Evolutionary conservation across 768 basidiomycete genomes (phyloP), one percentile per base, ranked within the genome.

Genomic region (Dacryopinax primogenitus): DNA sequence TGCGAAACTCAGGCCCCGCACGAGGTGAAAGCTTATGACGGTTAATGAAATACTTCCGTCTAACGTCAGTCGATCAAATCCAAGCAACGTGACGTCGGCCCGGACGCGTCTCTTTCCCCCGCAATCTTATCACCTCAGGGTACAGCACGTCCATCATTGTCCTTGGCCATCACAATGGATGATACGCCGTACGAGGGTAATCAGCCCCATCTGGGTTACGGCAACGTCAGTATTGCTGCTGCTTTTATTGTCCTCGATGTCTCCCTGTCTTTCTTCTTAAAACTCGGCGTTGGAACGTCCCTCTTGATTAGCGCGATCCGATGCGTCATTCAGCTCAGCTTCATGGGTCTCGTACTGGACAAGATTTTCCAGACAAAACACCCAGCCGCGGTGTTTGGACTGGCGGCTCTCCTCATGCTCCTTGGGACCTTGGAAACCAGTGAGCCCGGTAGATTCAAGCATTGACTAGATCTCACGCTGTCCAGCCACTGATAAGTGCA

Each of bases 401-500:
- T 65, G 18, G 51, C 65, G 87, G 87, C 83, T 62, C 71, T 91
- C 30, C 74, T 92, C 64, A 91, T 90, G 71, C 69, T 88, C 2
- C 76, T 92, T 69, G 90, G 88, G 3, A 88, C 91, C 0, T 77
- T 85, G 51, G 91, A 92, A 68, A 84, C 84, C 15, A 88, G 88
- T 86, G 66, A 65, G 81, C 76, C n/a, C 23, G 30, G 4, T 62
- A 21, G 12, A 4, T 62, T 13, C 16, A 15, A 41, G 62, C 21
- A 32, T 63, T 63, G n/a, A 13, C 39, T 64, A 18, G 15, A 33
- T 15, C 64, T 34, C 63, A 18, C 37, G 11, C 23, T 51, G 28
- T 36, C n/a, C n/a, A 88, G 88, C 90, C 13, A 79, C 86, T 44
- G 90, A 92, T 77, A 92, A 90, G 73, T 83, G 87, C 2, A 84